Evolutionary conservation across 179 eudicot genomes (phyloP), one percentile per base, ranked within the genome.

Genomic region (Spergularia azorica): DNA sequence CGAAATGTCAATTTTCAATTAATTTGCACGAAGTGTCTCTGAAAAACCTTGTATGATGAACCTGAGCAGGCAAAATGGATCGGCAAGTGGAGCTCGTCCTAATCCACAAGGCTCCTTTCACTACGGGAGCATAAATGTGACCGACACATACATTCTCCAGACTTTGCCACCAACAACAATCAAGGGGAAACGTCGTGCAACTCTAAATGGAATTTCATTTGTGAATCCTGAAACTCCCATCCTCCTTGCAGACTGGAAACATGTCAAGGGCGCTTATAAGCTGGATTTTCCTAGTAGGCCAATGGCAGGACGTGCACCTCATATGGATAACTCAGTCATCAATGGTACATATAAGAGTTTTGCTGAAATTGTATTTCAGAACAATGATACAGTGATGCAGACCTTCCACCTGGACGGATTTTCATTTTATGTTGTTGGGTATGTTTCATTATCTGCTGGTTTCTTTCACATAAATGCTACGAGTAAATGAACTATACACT

Each of bases 41-140:
- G 18, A 79, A 73, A 10, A 26, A 58, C 12, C 1, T 15, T 55
- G 7, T 52, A 10, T n/a, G 39, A 66, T 63, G 3, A 54, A 2
- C 11, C 9, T 62, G 70, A 51, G 58, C 67, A 95, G 99, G 96
- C 90, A 85, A 84, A 95, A 95, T 59, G 89, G 74, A 52, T 66
- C 90, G 69, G 97, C 99, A 10, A 94, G 99, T 86, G 98, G 97
- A 67, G 98, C 99, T 74, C 94, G 98, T 46, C 96, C 97, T 7
- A 95, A 95, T 71, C 97, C 98, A 43, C 99, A 95, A 84, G 99
- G 99, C 66, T 95, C 99, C 16, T 95, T 88, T 72, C 94, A 89
- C 62, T 95, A 95, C 71, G 99, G 99, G 56, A 69, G 50, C 20
- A 90, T 95, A 67, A 89, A 91, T 74, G 96, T 95, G 58, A 91